Percentiles rank a stretch among this genome's conserved stretches.
phyloP scores from a whole-genome alignment of 2,329 filamentous ascomycete species.

The Fusarium coicis region DNA sequence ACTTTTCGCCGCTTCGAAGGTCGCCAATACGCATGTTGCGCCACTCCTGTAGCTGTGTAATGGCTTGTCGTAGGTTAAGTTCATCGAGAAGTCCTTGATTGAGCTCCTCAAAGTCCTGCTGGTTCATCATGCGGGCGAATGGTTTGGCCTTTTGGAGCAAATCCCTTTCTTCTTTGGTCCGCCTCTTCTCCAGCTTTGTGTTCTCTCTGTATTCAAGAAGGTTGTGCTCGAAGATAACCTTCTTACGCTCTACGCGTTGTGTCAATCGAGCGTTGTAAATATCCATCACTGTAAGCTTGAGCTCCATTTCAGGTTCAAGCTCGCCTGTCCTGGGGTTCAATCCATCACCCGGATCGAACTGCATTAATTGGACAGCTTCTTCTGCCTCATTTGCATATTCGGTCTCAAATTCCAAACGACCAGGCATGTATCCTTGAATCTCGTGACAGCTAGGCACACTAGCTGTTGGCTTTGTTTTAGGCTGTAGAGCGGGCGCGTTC shows the following conservation, averaged over 20 bases:
- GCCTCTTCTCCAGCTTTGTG: conserved; percentile 88
- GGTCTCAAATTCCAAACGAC: conserved; percentile 95
- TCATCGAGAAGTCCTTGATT: conserved; percentile 89
- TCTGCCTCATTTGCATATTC: conserved; percentile 98
- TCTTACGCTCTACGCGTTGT: conserved; percentile 91
- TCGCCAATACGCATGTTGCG: conserved; percentile 85
- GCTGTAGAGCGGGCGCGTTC: conserved; percentile 82
- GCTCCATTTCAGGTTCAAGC: conserved; percentile 93
- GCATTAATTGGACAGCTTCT: conserved; percentile 97
- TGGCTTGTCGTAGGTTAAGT: conserved; percentile 89
- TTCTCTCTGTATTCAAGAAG: conserved; percentile 95
- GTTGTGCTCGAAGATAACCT: conserved; percentile 95
- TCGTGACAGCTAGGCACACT: conserved; percentile 97
- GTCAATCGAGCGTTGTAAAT: conserved; percentile 96
- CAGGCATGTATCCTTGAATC: conserved; percentile 98
- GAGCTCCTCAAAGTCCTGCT: conserved; percentile 87
- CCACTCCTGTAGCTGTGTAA: conserved; percentile 94
- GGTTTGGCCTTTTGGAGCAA: conserved; percentile 93
- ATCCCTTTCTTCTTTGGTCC: conserved; percentile 94
- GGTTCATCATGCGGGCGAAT: conserved; percentile 96
- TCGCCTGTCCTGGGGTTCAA: conserved; percentile 85
- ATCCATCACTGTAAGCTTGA: conserved; percentile 98
- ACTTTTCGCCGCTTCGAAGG: conserved; percentile 87
- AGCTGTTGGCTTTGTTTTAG: conserved; percentile 95
- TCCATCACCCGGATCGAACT: conserved; percentile 96